phyloP scores from a whole-genome alignment of 176 grass and related monocot genomes.

The Carex pumila region DNA sequence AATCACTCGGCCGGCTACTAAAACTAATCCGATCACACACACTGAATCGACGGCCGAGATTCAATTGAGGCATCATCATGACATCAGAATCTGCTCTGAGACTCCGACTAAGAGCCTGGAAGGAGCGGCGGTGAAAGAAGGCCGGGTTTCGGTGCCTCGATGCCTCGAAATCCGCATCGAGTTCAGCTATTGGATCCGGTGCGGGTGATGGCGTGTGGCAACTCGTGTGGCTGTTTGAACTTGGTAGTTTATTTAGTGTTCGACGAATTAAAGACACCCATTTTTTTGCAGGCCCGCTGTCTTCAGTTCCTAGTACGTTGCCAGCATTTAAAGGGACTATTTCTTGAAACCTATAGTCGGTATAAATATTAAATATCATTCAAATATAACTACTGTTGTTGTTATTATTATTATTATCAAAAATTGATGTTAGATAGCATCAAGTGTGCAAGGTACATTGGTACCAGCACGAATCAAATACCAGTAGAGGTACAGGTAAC shows the following conservation, averaged over 20 bases:
- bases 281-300: slow-evolving; percentile 74
- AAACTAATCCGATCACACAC: slow-evolving; percentile 86
- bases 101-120: slow-evolving; percentile 59
- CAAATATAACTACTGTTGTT: not conserved
- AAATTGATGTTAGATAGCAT: not conserved
- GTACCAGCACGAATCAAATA: not conserved
- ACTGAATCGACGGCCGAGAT: slow-evolving; percentile 73
- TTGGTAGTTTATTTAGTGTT: slow-evolving; percentile 59
- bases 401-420: not conserved
- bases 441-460: not conserved
- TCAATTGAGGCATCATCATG: slow-evolving; percentile 51
- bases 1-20: slow-evolving; percentile 60
- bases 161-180: slow-evolving; percentile 75
- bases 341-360: slow-evolving; percentile 71
- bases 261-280: slow-evolving; percentile 73
- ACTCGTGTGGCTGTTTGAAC: slow-evolving; percentile 34
- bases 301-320: slow-evolving; percentile 68
- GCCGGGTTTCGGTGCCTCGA: slow-evolving; percentile 54
- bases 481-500: not conserved
- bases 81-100: slow-evolving; percentile 49
- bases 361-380: not conserved
- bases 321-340: slow-evolving; percentile 94
- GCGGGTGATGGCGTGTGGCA: slow-evolving; percentile 63
- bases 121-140: slow-evolving; percentile 68
- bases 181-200: slow-evolving; percentile 68